These are phyloP conservation scores for Xanthoconium purpureum DNA, from an alignment of 768 basidiomycete genomes.

Conservation along the genomic window DNA sequence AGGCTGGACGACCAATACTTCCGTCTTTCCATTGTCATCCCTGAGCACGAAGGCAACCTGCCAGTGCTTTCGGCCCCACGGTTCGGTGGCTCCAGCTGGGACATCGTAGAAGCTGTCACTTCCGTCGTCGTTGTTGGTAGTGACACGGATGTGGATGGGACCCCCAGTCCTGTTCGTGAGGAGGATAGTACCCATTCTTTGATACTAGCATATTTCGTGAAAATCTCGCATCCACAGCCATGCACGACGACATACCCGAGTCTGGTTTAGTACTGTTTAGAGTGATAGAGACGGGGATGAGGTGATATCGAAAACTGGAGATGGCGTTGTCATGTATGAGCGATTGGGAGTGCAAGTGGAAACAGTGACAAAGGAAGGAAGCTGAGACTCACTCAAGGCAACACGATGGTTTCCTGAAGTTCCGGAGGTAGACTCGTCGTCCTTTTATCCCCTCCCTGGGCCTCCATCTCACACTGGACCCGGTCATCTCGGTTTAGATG, in stretches of 20 bases:
- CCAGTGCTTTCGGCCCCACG: not conserved
- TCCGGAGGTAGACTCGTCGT: not conserved
- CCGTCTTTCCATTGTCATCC: not conserved
- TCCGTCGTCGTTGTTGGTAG: not conserved
- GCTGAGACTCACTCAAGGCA: not conserved
- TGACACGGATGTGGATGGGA: not conserved
- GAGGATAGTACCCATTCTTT: not conserved
- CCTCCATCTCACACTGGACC: no score
- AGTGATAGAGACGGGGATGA: no score
- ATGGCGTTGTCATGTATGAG: no score
- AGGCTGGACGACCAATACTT: not conserved
- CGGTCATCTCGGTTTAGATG: no score
- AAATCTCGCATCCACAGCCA: not conserved
- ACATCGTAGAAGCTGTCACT: not conserved
- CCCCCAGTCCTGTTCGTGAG: not conserved
- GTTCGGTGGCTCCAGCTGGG: not conserved
- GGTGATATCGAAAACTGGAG: no score
- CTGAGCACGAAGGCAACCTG: not conserved
- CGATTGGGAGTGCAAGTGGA: no score
- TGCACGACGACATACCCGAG: no score
- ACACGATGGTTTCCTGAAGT: not conserved
- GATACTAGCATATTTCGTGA: no score
- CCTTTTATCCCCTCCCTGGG: not conserved
- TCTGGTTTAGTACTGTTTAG: no score
- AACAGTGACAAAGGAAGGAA: no score